Base-by-base conservation (phyloP, 1,284 basidiomycete genomes). In the Pisolithus thermaeus region DNA sequence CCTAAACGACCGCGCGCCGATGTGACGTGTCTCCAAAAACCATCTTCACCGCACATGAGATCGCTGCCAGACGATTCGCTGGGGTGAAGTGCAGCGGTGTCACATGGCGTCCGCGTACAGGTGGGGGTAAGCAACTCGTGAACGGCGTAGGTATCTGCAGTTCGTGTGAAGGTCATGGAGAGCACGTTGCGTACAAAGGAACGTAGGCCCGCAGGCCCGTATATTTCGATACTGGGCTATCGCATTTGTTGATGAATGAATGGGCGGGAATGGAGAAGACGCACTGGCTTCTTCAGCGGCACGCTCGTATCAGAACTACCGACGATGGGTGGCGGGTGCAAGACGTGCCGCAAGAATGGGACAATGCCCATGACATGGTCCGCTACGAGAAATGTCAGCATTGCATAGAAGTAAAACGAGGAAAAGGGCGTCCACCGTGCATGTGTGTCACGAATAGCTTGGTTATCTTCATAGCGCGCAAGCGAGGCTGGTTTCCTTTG, bases 381-480 rank as follows among this genome's bases (percentile, higher is more conserved):
- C 28, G 83, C 90, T 90, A 54, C 23, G n/a, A 9, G 25, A 28
- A 42, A 47, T 43, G 52, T 20, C 45, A 50, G n/a, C 56, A 43
- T 56, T 22, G 6, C 23, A 25, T 47, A 40, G 23, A 16, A 18
- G 39, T 7, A 28, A 6, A 8, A 2, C 39, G 37, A 11, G 39
- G 18, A 22, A 53, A 57, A 81, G 18, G 4, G 9, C 44, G 8
- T 48, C 54, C 28, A 64, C 89, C 81, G 62, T 96, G 93, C 82
- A 95, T 85, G 61, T 95, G 93, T 0, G 93, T 95, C 51, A 95
- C 76, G 68, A 95, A 93, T 37, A 94, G 81, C 59, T 86, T 87
- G 12, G 73, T 73, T 40, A 94, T 75, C 52, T 75, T 81, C 36
- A 70, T 71, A 42, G 81, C 69, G 55, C 76, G 79, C 41, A 86